Conservation (phyloP, 306 rosid genomes). For the Elaeagnus macrophylla region DNA sequence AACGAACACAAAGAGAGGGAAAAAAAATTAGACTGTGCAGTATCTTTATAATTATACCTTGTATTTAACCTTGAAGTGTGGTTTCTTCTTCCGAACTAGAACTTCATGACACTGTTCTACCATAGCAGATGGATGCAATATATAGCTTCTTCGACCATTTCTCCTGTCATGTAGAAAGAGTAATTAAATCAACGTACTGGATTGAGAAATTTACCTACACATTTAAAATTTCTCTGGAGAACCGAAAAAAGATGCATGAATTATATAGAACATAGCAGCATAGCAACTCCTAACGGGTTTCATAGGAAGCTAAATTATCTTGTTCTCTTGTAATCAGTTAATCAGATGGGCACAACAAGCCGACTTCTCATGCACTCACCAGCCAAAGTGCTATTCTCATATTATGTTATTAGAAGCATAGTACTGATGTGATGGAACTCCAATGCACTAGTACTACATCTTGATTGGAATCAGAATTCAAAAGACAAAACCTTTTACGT, state of each 20-base stretch:
- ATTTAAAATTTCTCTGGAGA: neutral
- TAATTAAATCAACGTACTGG: neutral
- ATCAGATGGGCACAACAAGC: no score
- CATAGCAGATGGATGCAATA: slow-evolving; percentile 32
- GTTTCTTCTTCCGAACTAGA: slow-evolving; percentile 3
- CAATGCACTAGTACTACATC: no score
- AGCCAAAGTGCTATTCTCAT: no score
- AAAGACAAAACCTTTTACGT: no score
- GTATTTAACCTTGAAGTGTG: slow-evolving; percentile 7
- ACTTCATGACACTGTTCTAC: slow-evolving; percentile 36
- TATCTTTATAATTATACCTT: slow-evolving; percentile 12
- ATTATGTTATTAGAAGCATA: no score
- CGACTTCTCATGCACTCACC: no score
- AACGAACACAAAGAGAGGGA: neutral
- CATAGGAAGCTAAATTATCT: neutral
- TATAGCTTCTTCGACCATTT: slow-evolving; percentile 37
- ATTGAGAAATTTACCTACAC: neutral
- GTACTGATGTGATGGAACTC: no score
- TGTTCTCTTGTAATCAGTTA: neutral
- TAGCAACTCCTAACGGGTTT: slow-evolving; percentile 1
- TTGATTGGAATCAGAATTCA: no score
- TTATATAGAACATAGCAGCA: neutral
- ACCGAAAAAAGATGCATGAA: neutral
- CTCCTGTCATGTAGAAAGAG: slow-evolving; percentile 22
- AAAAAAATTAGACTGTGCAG: neutral